Evolutionary conservation across 1,284 basidiomycete genomes (phyloP).

Genomic region (Pseudozyma hubeiensis): DNA sequence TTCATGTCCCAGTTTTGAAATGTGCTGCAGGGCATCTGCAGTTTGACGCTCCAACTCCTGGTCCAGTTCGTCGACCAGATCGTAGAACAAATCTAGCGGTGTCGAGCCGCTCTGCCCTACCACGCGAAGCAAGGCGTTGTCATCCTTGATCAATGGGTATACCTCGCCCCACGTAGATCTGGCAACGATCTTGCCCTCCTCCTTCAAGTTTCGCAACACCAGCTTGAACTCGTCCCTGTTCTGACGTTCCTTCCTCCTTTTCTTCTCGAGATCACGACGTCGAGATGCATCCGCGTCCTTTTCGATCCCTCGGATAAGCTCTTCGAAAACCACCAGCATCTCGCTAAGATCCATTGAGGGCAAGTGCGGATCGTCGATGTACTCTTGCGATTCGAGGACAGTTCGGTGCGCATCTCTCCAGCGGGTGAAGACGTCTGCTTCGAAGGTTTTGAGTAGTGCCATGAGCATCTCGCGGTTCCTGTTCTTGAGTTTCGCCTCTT

Average conservation of each 20-base stretch:
- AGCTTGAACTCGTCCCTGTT: constrained; percentile 71
- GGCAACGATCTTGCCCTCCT: constrained; percentile 79
- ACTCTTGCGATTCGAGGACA: constrained; percentile 62
- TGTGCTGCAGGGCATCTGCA: constrained; percentile 74
- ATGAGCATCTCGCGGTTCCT: constrained; percentile 60
- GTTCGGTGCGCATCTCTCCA: constrained; percentile 66
- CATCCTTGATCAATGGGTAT: constrained; percentile 80
- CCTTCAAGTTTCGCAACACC: constrained; percentile 78
- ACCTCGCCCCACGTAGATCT: constrained; percentile 90
- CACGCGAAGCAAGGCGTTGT: constrained; percentile 84
- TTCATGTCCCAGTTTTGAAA: constrained; percentile 74
- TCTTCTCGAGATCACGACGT: constrained; percentile 20
- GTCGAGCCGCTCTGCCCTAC: constrained; percentile 92
- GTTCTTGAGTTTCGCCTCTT: constrained; percentile 34
- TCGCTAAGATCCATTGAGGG: constrained; percentile 53
- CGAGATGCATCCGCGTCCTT: constrained; percentile 40
- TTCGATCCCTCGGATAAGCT: constrained; percentile 59
- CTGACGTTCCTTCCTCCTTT: constrained; percentile 49
- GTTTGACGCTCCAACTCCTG: constrained; percentile 84
- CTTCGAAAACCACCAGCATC: constrained; percentile 65
- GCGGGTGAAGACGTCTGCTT: constrained; percentile 60
- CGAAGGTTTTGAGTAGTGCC: constrained; percentile 63
- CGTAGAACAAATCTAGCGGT: constrained; percentile 96
- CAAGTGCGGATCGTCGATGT: constrained; percentile 50
- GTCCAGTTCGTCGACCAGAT: constrained; percentile 86